These are phyloP conservation scores for Coniochaeta hoffmannii DNA, from an alignment of 2,329 filamentous ascomycete species.

Conservation along the genomic window DNA sequence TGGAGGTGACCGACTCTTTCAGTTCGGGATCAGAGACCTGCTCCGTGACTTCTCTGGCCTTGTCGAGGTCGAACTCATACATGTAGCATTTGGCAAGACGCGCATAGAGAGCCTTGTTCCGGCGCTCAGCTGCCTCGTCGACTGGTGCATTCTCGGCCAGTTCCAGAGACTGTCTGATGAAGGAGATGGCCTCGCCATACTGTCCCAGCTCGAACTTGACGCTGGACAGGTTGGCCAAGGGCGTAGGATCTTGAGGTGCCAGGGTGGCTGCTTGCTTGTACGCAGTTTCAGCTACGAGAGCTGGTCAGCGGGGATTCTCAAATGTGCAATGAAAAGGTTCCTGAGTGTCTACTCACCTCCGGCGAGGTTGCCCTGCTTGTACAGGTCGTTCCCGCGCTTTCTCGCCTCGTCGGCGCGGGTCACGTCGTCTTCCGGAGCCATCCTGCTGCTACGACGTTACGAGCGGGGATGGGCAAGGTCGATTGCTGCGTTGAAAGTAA, in stretches of 20 bases:
- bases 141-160: not conserved
- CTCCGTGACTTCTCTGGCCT: slow-evolving; percentile 7
- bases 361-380: slow-evolving; percentile 7
- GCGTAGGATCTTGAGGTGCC: slow-evolving; percentile 8
- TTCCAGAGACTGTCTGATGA: slow-evolving; percentile 7
- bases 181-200: slow-evolving; percentile 8
- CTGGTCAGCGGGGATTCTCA: no score
- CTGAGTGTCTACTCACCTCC: slow-evolving; percentile 4
- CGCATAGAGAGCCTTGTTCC: slow-evolving; percentile 6
- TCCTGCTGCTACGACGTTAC: not conserved
- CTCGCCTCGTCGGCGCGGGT: not conserved
- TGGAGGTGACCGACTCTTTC: not conserved
- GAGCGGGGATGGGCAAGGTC: not conserved
- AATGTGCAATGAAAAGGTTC: not conserved
- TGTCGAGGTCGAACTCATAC: slow-evolving; percentile 6
- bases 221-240: slow-evolving; percentile 14
- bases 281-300: slow-evolving; percentile 5
- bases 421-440: not conserved
- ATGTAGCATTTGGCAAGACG: slow-evolving; percentile 14
- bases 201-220: slow-evolving; percentile 15
- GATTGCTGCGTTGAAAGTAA: not conserved
- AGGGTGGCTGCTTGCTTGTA: slow-evolving; percentile 10
- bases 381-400: slow-evolving; percentile 10
- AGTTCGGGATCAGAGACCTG: slow-evolving; percentile 2
- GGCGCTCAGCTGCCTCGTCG: slow-evolving; percentile 5